phyloP scores from a whole-genome alignment of 306 rosid genomes.

The Fagus sylvatica region DNA sequence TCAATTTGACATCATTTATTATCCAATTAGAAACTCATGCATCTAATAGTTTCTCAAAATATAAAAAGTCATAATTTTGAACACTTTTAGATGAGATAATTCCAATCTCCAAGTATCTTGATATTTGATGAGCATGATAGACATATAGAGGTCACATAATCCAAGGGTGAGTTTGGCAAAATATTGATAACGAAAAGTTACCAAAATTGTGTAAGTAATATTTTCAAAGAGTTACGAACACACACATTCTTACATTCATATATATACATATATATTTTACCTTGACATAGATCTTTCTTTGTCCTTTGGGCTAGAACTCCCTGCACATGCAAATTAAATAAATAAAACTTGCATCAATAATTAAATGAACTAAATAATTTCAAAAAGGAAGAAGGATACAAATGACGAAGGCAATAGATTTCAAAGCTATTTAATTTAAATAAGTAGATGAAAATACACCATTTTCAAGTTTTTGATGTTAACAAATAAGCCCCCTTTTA shows the following conservation, averaged over 20 bases:
- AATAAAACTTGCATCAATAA: not conserved
- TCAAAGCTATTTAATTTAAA: conserved; percentile 12
- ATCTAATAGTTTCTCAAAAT: too few species aligned
- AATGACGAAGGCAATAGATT: not conserved
- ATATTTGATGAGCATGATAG: too few species aligned
- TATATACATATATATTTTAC: conserved; percentile 32
- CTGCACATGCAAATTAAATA: conserved; percentile 51
- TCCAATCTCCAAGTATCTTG: too few species aligned
- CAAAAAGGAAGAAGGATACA: not conserved
- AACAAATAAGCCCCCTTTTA: conserved; percentile 12
- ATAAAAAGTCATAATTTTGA: too few species aligned
- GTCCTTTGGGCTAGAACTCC: conserved; percentile 52
- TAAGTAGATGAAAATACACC: not conserved
- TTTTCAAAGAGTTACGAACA: too few species aligned
- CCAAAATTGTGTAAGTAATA: too few species aligned
- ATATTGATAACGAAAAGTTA: too few species aligned
- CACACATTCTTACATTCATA: not conserved
- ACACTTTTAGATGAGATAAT: too few species aligned
- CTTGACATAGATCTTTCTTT: conserved; percentile 42
- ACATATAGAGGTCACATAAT: too few species aligned
- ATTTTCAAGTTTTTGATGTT: conserved; percentile 18
- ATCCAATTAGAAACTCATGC: too few species aligned
- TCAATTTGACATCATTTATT: too few species aligned
- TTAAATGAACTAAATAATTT: not conserved
- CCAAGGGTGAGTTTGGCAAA: too few species aligned